Evolutionary conservation across 2,329 filamentous ascomycete species (phyloP).

Genomic region (Neodidymelliopsis sp.): DNA sequence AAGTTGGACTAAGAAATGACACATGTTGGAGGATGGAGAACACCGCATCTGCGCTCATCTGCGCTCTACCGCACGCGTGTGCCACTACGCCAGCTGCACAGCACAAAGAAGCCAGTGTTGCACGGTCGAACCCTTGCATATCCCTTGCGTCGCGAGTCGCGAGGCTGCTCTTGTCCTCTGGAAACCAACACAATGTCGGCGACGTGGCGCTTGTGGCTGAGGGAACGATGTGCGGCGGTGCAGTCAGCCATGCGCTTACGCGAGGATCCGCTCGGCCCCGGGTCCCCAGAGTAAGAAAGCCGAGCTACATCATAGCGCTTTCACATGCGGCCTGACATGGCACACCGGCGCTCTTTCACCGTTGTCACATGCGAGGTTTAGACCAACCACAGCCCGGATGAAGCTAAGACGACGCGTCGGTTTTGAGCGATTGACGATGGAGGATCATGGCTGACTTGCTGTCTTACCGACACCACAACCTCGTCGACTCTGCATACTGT

Average conservation of each 20-base stretch:
- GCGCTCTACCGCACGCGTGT: neutral
- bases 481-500: neutral
- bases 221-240: too few relatives aligned
- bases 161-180: neutral
- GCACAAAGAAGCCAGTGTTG: neutral
- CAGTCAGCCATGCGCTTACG: neutral
- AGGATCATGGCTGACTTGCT: constrained; percentile 21
- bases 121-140: constrained; percentile 2
- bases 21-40: constrained; percentile 1
- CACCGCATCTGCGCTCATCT: neutral
- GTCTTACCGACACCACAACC: neutral
- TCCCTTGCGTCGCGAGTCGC: neutral
- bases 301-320: constrained; percentile 23
- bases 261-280: constrained; percentile 3
- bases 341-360: constrained; percentile 13
- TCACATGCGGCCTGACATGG: constrained; percentile 32
- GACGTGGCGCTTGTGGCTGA: too few relatives aligned
- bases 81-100: neutral
- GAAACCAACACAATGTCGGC: too few relatives aligned
- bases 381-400: constrained; percentile 9
- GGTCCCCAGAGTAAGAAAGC: constrained; percentile 21
- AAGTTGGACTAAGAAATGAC: too few relatives aligned
- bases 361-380: constrained; percentile 16
- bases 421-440: constrained; percentile 18
- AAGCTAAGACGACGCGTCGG: constrained; percentile 10